These are phyloP conservation scores for Flaveria linearis DNA, from an alignment of 129 eudicot species.

Conservation along the genomic window DNA sequence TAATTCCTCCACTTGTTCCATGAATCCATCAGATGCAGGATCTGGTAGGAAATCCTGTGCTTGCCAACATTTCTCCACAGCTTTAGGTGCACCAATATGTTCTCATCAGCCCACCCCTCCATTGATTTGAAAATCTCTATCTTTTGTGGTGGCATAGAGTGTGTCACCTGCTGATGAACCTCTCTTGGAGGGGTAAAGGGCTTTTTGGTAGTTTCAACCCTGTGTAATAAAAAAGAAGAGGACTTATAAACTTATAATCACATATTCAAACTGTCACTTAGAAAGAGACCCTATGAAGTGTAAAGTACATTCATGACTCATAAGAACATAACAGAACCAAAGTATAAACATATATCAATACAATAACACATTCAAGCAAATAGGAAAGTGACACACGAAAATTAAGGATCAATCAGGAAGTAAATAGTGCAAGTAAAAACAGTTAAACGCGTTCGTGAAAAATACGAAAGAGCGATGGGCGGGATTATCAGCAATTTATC, in stretches of 20 bases:
- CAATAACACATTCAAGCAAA: not conserved
- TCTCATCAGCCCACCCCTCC: slow-evolving; percentile 80
- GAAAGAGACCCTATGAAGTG: slow-evolving; percentile 4
- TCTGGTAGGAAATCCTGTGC: slow-evolving; percentile 90
- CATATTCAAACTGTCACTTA: not conserved
- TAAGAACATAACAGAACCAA: not conserved
- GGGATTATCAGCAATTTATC: slow-evolving; percentile 3
- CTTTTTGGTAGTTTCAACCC: slow-evolving; percentile 63
- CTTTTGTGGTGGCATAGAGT: slow-evolving; percentile 90
- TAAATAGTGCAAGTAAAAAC: slow-evolving; percentile 1
- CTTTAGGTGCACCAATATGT: slow-evolving; percentile 63
- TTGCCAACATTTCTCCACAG: slow-evolving; percentile 89
- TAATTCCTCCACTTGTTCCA: slow-evolving; percentile 72
- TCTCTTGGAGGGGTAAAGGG: slow-evolving; percentile 72
- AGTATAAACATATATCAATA: not conserved
- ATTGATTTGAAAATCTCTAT: slow-evolving; percentile 72
- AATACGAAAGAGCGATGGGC: not conserved
- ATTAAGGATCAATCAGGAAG: not conserved
- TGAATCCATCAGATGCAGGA: slow-evolving; percentile 80
- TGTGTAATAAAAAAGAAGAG: slow-evolving; percentile 25
- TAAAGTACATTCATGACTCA: not conserved
- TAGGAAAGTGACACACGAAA: not conserved
- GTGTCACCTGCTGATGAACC: slow-evolving; percentile 75
- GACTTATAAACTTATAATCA: not conserved
- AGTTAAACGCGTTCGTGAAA: not conserved